phyloP scores from a whole-genome alignment of 2,329 filamentous ascomycete genomes.

The Talaromyces sp. region DNA sequence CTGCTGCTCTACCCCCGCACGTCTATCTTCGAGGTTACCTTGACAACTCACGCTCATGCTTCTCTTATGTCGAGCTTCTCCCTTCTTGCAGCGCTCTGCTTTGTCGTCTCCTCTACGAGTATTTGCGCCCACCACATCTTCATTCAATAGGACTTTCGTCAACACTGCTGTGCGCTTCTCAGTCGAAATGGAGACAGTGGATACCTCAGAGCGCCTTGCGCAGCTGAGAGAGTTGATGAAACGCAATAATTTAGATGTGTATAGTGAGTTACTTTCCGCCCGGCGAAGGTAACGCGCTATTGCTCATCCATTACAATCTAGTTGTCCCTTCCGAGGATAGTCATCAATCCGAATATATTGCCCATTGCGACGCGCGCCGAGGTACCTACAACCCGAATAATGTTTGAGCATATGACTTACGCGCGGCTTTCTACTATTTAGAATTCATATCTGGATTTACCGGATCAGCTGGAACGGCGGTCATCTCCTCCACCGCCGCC shows the following conservation, averaged over 20 bases:
- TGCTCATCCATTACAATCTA: conserved; percentile 37
- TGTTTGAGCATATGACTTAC: conserved; percentile 12
- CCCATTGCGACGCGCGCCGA: conserved; percentile 86
- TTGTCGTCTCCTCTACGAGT: conserved; percentile 25
- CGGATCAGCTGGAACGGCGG: conserved; percentile 88
- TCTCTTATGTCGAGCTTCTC: conserved; percentile 32
- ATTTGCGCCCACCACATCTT: conserved; percentile 10
- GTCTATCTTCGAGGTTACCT: background rate
- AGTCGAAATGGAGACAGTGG: conserved; percentile 69
- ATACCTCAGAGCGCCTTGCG: conserved; percentile 72
- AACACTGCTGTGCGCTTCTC: conserved; percentile 33
- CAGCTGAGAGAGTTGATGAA: conserved; percentile 82
- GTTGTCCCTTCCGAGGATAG: conserved; percentile 96
- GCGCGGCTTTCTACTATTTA: conserved; percentile 25
- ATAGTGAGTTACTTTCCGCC: conserved; percentile 57
- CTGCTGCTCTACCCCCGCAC: background rate
- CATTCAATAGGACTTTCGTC: conserved; percentile 33
- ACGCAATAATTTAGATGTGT: conserved; percentile 80
- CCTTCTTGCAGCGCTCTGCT: conserved; percentile 30
- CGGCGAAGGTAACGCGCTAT: no score
- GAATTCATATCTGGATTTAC: conserved; percentile 92
- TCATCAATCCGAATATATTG: conserved; percentile 97
- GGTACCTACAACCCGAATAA: conserved; percentile 40
- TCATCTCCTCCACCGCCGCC: conserved; percentile 81
- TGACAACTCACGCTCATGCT: conserved; percentile 30